A percentile compares a stretch with the other conserved stretches of the same genome.
phyloP scores from a whole-genome alignment of 2,329 filamentous ascomycete genomes.

The Trichoderma hamatum region DNA sequence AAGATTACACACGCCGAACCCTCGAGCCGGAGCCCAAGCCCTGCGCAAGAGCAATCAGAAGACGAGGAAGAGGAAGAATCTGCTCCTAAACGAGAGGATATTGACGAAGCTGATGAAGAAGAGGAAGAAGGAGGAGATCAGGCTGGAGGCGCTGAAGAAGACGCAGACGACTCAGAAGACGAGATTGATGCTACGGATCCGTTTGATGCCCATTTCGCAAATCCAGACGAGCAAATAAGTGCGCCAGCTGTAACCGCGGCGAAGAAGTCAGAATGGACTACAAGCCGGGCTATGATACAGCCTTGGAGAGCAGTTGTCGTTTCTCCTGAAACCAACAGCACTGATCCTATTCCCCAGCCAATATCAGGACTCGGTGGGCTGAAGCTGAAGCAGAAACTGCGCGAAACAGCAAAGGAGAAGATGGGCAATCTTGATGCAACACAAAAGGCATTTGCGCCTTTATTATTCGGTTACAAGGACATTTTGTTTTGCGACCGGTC shows the following conservation, averaged over 20 bases:
- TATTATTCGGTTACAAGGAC: slow-evolving; percentile 83
- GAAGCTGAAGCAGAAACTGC: slow-evolving; percentile 72
- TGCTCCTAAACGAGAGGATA: slow-evolving; percentile 34
- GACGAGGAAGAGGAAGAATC: slow-evolving; percentile 46
- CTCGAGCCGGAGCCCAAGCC: slow-evolving; percentile 31
- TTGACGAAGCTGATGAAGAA: slow-evolving; percentile 33
- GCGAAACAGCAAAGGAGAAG: slow-evolving; percentile 55
- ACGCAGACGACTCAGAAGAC: slow-evolving; percentile 50
- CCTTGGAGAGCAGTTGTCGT: slow-evolving; percentile 53
- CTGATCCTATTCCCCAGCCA: slow-evolving; percentile 36
- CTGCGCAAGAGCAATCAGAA: slow-evolving; percentile 40
- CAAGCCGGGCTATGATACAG: slow-evolving; percentile 50
- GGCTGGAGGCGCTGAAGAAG: slow-evolving; percentile 32
- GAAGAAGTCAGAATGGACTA: slow-evolving; percentile 55
- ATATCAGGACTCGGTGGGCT: slow-evolving; percentile 50
- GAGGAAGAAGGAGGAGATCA: slow-evolving; percentile 27
- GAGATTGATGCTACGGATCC: slow-evolving; percentile 65
- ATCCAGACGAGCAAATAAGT: slow-evolving; percentile 64
- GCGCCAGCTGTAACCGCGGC: slow-evolving; percentile 55
- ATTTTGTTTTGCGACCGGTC: slow-evolving; percentile 75
- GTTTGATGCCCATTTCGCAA: slow-evolving; percentile 79
- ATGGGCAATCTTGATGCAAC: slow-evolving; percentile 61
- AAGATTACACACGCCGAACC: slow-evolving; percentile 52
- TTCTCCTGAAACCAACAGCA: slow-evolving; percentile 47
- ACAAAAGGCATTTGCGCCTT: slow-evolving; percentile 67